These are phyloP conservation scores for Exserohilum rostratum DNA, from an alignment of 2,329 filamentous ascomycete genomes.

Conservation along the genomic window DNA sequence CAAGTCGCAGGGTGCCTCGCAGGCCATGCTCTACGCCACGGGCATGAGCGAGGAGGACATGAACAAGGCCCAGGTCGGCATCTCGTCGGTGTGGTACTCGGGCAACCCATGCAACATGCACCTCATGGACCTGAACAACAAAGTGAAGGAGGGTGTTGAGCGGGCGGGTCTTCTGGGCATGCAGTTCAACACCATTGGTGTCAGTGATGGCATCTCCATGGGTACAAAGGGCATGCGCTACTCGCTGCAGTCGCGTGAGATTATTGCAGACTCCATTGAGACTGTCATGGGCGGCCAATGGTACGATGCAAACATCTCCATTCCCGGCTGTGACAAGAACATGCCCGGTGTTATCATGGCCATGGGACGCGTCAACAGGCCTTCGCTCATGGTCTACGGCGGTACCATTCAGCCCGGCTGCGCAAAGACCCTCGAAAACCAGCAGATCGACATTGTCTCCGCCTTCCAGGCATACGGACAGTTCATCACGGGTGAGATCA, in stretches of 20 bases:
- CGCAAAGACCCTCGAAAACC: slow-evolving; percentile 70
- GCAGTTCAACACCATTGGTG: slow-evolving; percentile 99
- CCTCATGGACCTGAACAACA: slow-evolving; percentile 83
- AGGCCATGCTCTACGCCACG: slow-evolving; percentile 98
- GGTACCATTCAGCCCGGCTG: slow-evolving; percentile 93
- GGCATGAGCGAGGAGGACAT: slow-evolving; percentile 85
- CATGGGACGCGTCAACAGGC: slow-evolving; percentile 93
- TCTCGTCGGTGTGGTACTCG: slow-evolving; percentile 97
- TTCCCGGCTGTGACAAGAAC: slow-evolving; percentile 99
- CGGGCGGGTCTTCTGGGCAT: slow-evolving; percentile 85
- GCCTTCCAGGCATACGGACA: slow-evolving; percentile 98
- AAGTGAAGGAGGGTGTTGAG: slow-evolving; percentile 74
- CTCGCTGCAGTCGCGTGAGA: slow-evolving; percentile 89
- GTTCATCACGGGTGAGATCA: slow-evolving; percentile 89
- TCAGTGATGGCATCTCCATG: slow-evolving; percentile 98
- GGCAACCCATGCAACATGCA: slow-evolving; percentile 99
- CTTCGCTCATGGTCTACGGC: slow-evolving; percentile 96
- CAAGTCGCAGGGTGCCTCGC: slow-evolving; percentile 96
- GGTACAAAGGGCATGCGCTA: slow-evolving; percentile 97
- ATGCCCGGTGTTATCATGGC: slow-evolving; percentile 76
- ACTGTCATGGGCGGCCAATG: slow-evolving; percentile 99
- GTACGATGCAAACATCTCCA: slow-evolving; percentile 97
- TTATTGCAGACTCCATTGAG: slow-evolving; percentile 98
- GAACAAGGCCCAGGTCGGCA: slow-evolving; percentile 96
- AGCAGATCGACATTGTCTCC: slow-evolving; percentile 88